Base-by-base conservation (phyloP, 345 rosid species). In the Rhizophora mangle region DNA sequence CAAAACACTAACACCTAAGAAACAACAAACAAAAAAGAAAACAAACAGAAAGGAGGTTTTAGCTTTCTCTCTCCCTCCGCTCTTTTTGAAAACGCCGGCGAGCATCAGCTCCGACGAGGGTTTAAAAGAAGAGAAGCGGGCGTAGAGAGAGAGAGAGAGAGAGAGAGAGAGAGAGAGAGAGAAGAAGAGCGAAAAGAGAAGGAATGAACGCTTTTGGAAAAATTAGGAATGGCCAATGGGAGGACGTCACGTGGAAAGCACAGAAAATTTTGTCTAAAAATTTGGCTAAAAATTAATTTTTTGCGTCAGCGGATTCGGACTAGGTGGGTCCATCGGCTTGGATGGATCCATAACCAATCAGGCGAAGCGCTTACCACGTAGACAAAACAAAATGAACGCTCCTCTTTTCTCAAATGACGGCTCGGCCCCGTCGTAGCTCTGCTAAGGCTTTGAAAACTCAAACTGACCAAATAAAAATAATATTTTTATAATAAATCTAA, bases 261-360 rank as follows among this genome's bases (percentile, higher is more conserved):
- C 5, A 49, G 39, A 62, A 63, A 75, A 0, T 8, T 63, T 21
- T 24, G 73, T 21, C 5, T 8, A 18, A 51, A 62, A 26, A 0
- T 20, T 16, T 22, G 31, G 43, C 7, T 24, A 8, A 18, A 21
- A 26, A 32, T 51, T 9, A 22, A 34, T 24, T 0, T 19, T 13
- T 39, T n/a, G 63, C 69, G 64, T 71, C 72, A 68, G 70, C 75
- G 81, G 75, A 73, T 75, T 64, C 75, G 85, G 82, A 72, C 72
- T 74, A 67, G 72, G 64, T 75, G 24, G 64, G 47, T 7, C 29
- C 37, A 32, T 31, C 57, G 30, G 43, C 15, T 43, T 6, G 19
- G 16, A 19, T 32, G 26, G 63, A 43, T 5, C 49, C 49, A 43
- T 3, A 1, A 43, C 19, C 49, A 43, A 43, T 13, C 19, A 15